Conservation (phyloP, 1,139 yeast genomes). For the Eremothecium gossypii region DNA sequence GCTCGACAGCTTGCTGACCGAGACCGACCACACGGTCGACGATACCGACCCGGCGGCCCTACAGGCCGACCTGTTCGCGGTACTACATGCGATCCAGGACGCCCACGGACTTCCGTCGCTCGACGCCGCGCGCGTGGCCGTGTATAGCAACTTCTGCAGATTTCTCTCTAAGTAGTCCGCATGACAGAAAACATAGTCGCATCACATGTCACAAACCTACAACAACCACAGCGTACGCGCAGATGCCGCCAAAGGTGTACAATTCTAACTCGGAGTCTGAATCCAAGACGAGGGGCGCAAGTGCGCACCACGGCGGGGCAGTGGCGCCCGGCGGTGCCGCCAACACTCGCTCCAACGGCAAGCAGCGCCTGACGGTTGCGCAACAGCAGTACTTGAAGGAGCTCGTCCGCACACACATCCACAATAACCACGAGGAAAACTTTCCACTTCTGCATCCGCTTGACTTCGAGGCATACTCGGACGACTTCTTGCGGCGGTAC, state of each 20-base stretch:
- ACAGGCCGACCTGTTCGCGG: constrained; percentile 1
- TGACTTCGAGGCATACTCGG: constrained; percentile 25
- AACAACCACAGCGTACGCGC: not conserved
- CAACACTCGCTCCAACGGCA: constrained; percentile 15
- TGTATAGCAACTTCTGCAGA: constrained; percentile 13
- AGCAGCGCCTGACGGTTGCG: constrained; percentile 26
- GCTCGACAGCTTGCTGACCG: constrained; percentile 36
- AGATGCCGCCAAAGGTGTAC: constrained; percentile 10
- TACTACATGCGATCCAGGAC: constrained; percentile 5
- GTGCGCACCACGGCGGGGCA: not conserved
- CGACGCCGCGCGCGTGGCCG: constrained; percentile 7
- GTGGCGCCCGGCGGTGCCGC: constrained; percentile 3
- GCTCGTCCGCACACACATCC: constrained; percentile 22
- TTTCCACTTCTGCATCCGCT: constrained; percentile 17
- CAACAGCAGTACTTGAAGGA: constrained; percentile 28
- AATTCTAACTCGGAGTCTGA: constrained; percentile 26
- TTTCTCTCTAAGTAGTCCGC: constrained; percentile 7
- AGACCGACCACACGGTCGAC: constrained; percentile 40
- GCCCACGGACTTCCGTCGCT: constrained; percentile 4
- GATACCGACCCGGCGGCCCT: not conserved
- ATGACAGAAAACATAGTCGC: not conserved
- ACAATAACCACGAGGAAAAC: constrained; percentile 24
- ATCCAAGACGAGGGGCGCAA: constrained; percentile 13
- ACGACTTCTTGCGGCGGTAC: constrained; percentile 27
- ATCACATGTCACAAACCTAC: no score